Evolutionary conservation across 257 asterid species (phyloP).

Genomic region (Scutellaria baicalensis): DNA sequence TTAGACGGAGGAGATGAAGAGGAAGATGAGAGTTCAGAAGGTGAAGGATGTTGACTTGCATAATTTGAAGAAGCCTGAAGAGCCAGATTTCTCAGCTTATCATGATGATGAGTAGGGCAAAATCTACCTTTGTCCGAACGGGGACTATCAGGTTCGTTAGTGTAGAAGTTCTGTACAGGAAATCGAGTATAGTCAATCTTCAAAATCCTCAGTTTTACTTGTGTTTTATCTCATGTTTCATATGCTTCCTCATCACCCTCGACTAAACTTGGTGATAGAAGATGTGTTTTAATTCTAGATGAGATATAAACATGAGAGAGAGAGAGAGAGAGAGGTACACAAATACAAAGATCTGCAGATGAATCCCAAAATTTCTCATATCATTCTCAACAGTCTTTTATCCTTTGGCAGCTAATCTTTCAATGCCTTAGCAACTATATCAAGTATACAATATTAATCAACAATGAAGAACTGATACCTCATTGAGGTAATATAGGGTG

Average conservation of each 20-base stretch:
- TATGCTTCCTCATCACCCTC: background rate
- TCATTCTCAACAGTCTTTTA: background rate
- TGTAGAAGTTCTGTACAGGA: constrained; percentile 18
- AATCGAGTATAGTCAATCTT: background rate
- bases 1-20: constrained; percentile 20
- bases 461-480: background rate
- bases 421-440: background rate
- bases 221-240: background rate
- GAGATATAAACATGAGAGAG: background rate
- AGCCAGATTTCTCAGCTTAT: constrained; percentile 72
- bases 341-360: background rate
- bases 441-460: background rate
- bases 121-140: too few relatives aligned
- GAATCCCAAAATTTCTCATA: background rate
- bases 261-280: background rate
- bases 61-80: constrained; percentile 62
- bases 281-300: background rate
- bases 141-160: background rate
- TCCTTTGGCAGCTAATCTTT: background rate
- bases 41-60: constrained; percentile 48
- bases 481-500: background rate
- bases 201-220: background rate
- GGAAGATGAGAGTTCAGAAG: constrained; percentile 43
- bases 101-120: constrained; percentile 45
- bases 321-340: background rate